Evolutionary conservation across 2,329 filamentous ascomycete species (phyloP).

Genomic region (Neobulgaria alba): DNA sequence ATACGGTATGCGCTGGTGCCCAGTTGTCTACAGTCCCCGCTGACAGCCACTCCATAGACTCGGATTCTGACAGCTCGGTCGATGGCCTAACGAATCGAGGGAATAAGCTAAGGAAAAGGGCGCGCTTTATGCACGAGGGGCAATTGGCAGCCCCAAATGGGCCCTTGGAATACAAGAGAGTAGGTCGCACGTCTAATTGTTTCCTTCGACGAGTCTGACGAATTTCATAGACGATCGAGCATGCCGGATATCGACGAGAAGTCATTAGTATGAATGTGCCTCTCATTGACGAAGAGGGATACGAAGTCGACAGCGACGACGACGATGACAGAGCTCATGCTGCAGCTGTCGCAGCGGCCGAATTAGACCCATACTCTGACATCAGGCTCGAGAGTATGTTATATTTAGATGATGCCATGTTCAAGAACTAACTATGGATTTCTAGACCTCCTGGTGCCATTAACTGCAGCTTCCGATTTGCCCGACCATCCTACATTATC

Average conservation of each 20-base stretch:
- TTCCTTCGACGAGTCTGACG: slow-evolving; percentile 12
- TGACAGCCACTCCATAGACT: slow-evolving; percentile 43
- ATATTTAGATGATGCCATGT: neutral
- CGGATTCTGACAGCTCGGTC: slow-evolving; percentile 68
- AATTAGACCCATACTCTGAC: slow-evolving; percentile 66
- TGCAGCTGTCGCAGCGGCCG: slow-evolving; percentile 52
- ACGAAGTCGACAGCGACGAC: slow-evolving; percentile 65
- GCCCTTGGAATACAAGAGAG: slow-evolving; percentile 63
- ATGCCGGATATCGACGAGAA: slow-evolving; percentile 62
- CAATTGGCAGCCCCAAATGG: slow-evolving; percentile 59
- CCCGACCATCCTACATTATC: slow-evolving; percentile 67
- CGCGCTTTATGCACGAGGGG: slow-evolving; percentile 62
- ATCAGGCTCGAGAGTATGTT: slow-evolving; percentile 61
- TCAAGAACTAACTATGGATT: slow-evolving; percentile 24
- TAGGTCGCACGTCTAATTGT: slow-evolving; percentile 29
- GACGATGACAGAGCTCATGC: slow-evolving; percentile 55
- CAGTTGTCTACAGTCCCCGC: slow-evolving; percentile 5
- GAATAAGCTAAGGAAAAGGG: slow-evolving; percentile 69
- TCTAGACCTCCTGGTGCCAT: slow-evolving; percentile 63
- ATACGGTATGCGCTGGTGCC: slow-evolving; percentile 40
- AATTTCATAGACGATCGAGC: slow-evolving; percentile 54
- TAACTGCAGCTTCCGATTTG: slow-evolving; percentile 67
- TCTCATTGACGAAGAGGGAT: slow-evolving; percentile 69
- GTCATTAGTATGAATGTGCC: slow-evolving; percentile 69
- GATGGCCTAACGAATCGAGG: slow-evolving; percentile 64